Evolutionary conservation across 2,329 filamentous ascomycete species (phyloP), one percentile per base, ranked within the genome.

Genomic region (Calonectria naviculata): DNA sequence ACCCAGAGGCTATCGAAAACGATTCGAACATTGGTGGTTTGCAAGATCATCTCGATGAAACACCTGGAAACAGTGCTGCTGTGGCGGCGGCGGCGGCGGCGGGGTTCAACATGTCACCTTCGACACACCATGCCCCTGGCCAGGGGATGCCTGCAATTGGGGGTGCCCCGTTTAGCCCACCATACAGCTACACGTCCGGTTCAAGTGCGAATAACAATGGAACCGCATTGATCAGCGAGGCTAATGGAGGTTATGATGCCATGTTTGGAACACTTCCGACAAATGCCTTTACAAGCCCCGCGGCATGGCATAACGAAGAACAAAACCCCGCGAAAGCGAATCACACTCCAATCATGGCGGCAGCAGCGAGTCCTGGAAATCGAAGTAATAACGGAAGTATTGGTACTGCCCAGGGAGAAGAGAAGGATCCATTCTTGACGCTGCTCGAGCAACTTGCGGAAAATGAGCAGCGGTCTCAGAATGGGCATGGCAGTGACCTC

Each of bases 371-470:
- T 54, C 88, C 89, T 0, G 87, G 85, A 1, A 84, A 79, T 2
- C 84, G 84, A 73, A 90, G 88, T 78, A 85, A 86, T 66, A 85
- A 85, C 47, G 87, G 85, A 12, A 88, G 87, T 69, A 86, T 86
- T 0, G 87, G 84, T 2, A 87, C 87, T 2, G 85, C 82, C 0
- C 80, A 84, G 3, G 86, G 85, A 3, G 88, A 92, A 24, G 94
- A 96, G 75, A 95, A 94, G 76, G 94, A 97, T 78, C 94, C 94
- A 0, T 97, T 97, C 79, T 82, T 97, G 46, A 93, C 90, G 72
- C 83, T 97, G 47, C 84, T 97, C 41, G 94, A 97, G 80, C 94
- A 97, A 83, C 86, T 97, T 70, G 94, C 94, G 0, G 94, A 97
- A 82, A 95, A 94, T 77, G 94, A 96, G 82, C 89, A 93, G 65